These are phyloP conservation scores for Lactifluus rugatus DNA, from an alignment of 768 basidiomycete genomes.

Conservation along the genomic window DNA sequence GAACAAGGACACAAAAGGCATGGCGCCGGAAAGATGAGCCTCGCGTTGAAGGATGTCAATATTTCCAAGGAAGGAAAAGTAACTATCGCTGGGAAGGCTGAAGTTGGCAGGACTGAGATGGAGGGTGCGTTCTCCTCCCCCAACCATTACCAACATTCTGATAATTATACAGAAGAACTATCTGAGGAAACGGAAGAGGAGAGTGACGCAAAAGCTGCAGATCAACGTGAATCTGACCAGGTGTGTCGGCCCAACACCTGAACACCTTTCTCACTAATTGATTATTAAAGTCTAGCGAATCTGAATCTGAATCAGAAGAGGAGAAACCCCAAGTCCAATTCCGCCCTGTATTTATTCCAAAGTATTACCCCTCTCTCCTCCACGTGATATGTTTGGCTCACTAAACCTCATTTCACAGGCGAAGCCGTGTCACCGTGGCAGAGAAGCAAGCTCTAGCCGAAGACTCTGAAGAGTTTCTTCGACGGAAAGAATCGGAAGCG, in stretches of 20 bases:
- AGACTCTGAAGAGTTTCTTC: conserved; percentile 66
- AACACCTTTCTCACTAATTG: conserved; percentile 18
- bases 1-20: conserved; percentile 22
- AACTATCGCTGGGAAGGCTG: conserved; percentile 66
- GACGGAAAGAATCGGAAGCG: conserved; percentile 60
- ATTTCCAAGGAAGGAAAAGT: conserved; percentile 76
- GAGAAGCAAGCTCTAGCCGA: conserved; percentile 58
- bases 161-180: conserved; percentile 20
- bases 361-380: conserved; percentile 43
- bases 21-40: conserved; percentile 43
- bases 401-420: conserved; percentile 34
- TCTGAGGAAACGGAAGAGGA: conserved; percentile 41
- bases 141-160: conserved; percentile 1
- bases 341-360: conserved; percentile 90
- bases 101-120: conserved; percentile 62
- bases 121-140: conserved; percentile 29
- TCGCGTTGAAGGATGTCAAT: conserved; percentile 69
- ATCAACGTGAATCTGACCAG: conserved; percentile 34
- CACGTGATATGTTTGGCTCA: not conserved
- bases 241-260: conserved; percentile 26
- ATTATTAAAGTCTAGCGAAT: conserved; percentile 64
- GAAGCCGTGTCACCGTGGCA: conserved; percentile 61
- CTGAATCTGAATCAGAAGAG: conserved; percentile 71
- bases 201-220: conserved; percentile 31
- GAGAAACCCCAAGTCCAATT: conserved; percentile 68